Evolutionary conservation across 2,329 filamentous ascomycete species (phyloP), one percentile per base, ranked within the genome.

Genomic region (Xylariomycetidae sp.): DNA sequence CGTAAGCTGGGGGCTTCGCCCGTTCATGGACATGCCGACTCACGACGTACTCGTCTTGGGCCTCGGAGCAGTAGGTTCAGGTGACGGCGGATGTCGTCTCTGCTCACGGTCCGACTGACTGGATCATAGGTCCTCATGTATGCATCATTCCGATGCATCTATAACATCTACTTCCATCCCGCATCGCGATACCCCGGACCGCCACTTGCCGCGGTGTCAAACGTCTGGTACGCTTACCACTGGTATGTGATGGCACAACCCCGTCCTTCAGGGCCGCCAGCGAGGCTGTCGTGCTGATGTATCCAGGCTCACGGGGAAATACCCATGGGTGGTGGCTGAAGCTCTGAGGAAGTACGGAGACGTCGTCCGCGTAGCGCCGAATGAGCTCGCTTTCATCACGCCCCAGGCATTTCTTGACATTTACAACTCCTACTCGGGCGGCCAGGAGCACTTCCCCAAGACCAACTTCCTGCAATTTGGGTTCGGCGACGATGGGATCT

Each of bases 381-480:
- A 42, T 15, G 38, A 39, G 26, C 34, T 44, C 12, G 35, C 25
- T 18, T 44, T 42, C 32, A 28, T 39, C 14, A 36, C 29, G 16
- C 29, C 29, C 6, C 29, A 31, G 14, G 29, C 29, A 7, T 20
- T 22, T 12, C n/a, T 12, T 20, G 29, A 20, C 19, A 31, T 31
- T 10, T 31, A 31, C n/a, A 15, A 20, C 10, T 23, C 29, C 2
- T 25, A 31, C 8, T 29, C 19, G 5, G 37, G 29, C 5, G 24
- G 17, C 15, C 20, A 26, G 8, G 41, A 43, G 17, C 17, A 20
- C 19, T 41, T 41, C 10, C 13, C 19, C 2, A 41, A 40, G 33
- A 29, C 31, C 1, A 20, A 38, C 10, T 26, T 40, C 10, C 27
- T 31, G 19, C 18, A 36, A 14, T 22, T 32, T 22, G 40, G 40